These are phyloP conservation scores for Cenchrus fungigraminus DNA, from an alignment of 176 grass and related monocot genomes.

Conservation along the genomic window DNA sequence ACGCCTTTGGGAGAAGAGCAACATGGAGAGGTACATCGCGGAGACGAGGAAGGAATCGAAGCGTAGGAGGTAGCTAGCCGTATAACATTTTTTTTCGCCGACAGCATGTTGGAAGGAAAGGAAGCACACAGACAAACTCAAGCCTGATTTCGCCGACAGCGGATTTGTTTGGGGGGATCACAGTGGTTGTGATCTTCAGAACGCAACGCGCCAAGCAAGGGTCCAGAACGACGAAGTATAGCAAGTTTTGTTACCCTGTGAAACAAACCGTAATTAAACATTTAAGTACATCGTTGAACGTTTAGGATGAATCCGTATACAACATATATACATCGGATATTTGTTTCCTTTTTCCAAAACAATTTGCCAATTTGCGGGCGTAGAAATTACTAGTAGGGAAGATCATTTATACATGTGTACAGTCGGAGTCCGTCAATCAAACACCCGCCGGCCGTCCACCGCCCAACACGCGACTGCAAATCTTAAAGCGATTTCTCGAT, in stretches of 20 bases:
- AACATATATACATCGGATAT: background rate
- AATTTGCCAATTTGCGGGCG: too few relatives aligned
- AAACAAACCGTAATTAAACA: background rate
- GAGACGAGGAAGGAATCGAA: constrained; percentile 82
- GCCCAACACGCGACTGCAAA: too few relatives aligned
- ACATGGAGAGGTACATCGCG: constrained; percentile 75
- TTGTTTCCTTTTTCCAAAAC: background rate
- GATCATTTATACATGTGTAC: too few relatives aligned
- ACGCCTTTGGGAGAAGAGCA: constrained; percentile 79
- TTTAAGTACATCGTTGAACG: too few relatives aligned
- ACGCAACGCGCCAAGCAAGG: background rate
- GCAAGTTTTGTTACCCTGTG: background rate
- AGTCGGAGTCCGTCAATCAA: too few relatives aligned
- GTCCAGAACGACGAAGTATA: background rate
- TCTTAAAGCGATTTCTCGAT: too few relatives aligned
- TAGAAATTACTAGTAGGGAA: too few relatives aligned
- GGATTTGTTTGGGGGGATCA: background rate
- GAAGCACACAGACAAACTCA: background rate
- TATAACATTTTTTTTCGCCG: background rate
- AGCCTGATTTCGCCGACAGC: background rate
- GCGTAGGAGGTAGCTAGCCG: constrained; percentile 66
- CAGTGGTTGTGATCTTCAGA: background rate
- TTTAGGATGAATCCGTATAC: background rate
- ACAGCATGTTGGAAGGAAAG: background rate
- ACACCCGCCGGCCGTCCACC: too few relatives aligned